These are phyloP conservation scores for Melastoma malabathricum DNA, from an alignment of 345 rosid genomes.

Conservation along the genomic window DNA sequence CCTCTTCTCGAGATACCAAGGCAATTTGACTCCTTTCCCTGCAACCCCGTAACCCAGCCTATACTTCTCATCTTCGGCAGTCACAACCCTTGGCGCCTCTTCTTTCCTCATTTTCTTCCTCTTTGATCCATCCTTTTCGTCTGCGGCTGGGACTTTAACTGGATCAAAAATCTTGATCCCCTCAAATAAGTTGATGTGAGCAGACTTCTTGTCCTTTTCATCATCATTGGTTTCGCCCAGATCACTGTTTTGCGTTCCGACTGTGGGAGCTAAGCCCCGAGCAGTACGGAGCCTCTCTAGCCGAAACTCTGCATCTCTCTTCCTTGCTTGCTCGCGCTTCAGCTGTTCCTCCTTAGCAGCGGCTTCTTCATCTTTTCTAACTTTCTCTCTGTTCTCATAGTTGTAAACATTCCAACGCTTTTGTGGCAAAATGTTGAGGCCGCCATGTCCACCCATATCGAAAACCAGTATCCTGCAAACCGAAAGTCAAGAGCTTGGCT, in stretches of 20 bases:
- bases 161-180: constrained; percentile 88
- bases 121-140: constrained; percentile 36
- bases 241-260: too few relatives aligned
- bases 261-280: constrained; percentile 60
- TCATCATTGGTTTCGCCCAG: too few relatives aligned
- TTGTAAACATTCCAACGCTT: constrained; percentile 94
- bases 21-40: constrained; percentile 86
- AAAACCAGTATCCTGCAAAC: too few relatives aligned
- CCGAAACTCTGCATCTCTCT: constrained; percentile 72
- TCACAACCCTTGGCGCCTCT: constrained; percentile 38
- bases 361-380: constrained; percentile 69
- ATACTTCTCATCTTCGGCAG: constrained; percentile 76
- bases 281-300: constrained; percentile 64
- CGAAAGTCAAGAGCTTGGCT: too few relatives aligned
- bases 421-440: constrained; percentile 85
- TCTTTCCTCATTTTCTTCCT: constrained; percentile 71
- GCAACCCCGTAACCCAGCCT: constrained; percentile 80
- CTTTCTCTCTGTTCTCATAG: constrained; percentile 75
- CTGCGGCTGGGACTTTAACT: constrained; percentile 17
- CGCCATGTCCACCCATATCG: constrained; percentile 91
- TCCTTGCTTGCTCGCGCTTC: constrained; percentile 61
- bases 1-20: constrained; percentile 75
- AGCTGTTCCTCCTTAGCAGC: constrained; percentile 82
- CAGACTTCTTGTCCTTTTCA: constrained; percentile 26
- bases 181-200: constrained; percentile 83